Evolutionary conservation across 176 grass and related monocot species (phyloP).

Genomic region (Triticum monococcum): DNA sequence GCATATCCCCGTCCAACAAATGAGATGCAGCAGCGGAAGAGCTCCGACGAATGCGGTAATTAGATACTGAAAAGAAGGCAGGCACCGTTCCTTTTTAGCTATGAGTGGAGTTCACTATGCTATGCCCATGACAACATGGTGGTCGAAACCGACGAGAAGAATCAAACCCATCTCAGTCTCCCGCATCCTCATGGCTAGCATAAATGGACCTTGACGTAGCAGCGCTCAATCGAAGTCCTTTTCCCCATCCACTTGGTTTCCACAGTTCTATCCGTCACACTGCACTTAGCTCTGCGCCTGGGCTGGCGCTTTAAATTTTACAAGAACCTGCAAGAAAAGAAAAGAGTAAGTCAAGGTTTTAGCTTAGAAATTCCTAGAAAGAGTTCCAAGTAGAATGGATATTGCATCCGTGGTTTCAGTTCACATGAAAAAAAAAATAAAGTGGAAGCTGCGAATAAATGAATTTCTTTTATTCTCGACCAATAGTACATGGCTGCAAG

Average conservation of each 20-base stretch:
- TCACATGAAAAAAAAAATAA: background rate
- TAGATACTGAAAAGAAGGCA: background rate
- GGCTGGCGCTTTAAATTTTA: background rate
- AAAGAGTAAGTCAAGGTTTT: background rate
- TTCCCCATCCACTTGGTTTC: slow-evolving; percentile 20
- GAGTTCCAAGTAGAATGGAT: background rate
- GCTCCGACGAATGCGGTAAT: background rate
- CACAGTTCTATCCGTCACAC: background rate
- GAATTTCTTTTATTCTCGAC: background rate
- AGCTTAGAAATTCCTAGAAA: background rate
- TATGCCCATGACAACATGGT: background rate
- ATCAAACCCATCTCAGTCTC: background rate
- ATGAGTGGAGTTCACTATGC: slow-evolving; percentile 16
- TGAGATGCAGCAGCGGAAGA: background rate
- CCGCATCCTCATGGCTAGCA: background rate
- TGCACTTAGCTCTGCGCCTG: background rate
- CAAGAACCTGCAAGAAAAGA: background rate
- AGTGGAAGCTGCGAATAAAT: background rate
- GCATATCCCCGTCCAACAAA: background rate
- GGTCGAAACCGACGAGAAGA: background rate
- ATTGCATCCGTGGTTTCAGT: background rate
- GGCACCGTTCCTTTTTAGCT: background rate
- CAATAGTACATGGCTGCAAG: background rate
- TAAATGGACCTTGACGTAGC: background rate
- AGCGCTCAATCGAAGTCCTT: background rate